Conservation (phyloP, 208 protist genomes). For the Trypanosoma lewisi region DNA sequence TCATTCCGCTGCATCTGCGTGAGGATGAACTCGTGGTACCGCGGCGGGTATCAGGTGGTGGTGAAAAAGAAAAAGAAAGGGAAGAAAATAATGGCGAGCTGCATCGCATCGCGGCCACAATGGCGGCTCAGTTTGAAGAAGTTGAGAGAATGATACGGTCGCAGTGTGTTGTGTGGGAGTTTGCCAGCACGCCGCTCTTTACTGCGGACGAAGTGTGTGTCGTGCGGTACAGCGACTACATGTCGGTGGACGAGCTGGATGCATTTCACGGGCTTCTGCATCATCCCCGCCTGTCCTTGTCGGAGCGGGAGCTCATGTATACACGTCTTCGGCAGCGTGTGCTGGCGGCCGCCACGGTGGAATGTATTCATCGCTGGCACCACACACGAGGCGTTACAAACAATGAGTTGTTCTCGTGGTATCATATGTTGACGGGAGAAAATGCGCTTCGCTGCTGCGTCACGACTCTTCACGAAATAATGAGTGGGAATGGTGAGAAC, state of each 20-base stretch:
- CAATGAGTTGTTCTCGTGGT: slow-evolving; percentile 23
- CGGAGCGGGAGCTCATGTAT: slow-evolving; percentile 62
- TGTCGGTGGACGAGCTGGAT: slow-evolving; percentile 28
- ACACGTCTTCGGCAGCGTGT: slow-evolving; percentile 39
- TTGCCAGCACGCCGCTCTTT: slow-evolving; percentile 38
- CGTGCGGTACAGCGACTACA: slow-evolving; percentile 60
- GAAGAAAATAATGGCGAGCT: background rate
- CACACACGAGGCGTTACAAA: background rate
- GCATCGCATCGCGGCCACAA: slow-evolving; percentile 12
- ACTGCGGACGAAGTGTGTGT: slow-evolving; percentile 34
- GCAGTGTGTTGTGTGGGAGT: slow-evolving; percentile 34
- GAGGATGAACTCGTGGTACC: slow-evolving; percentile 66
- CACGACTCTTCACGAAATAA: slow-evolving; percentile 48
- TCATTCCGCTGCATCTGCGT: slow-evolving; percentile 67
- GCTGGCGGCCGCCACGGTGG: slow-evolving; percentile 31
- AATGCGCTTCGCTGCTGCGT: slow-evolving; percentile 50
- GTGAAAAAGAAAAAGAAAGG: background rate
- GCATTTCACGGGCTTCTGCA: slow-evolving; percentile 43
- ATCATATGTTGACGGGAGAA: slow-evolving; percentile 56
- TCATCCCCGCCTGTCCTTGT: slow-evolving; percentile 38
- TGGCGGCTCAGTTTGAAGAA: slow-evolving; percentile 42
- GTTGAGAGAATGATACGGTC: slow-evolving; percentile 36
- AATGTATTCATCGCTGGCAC: slow-evolving; percentile 27
- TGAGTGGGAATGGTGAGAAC: slow-evolving; percentile 47
- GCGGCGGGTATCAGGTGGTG: slow-evolving; percentile 1